Percentiles rank a stretch among this genome's conserved stretches.
Evolutionary conservation across 2,329 filamentous ascomycete species (phyloP).

Genomic region (Microcyclospora pomicola): DNA sequence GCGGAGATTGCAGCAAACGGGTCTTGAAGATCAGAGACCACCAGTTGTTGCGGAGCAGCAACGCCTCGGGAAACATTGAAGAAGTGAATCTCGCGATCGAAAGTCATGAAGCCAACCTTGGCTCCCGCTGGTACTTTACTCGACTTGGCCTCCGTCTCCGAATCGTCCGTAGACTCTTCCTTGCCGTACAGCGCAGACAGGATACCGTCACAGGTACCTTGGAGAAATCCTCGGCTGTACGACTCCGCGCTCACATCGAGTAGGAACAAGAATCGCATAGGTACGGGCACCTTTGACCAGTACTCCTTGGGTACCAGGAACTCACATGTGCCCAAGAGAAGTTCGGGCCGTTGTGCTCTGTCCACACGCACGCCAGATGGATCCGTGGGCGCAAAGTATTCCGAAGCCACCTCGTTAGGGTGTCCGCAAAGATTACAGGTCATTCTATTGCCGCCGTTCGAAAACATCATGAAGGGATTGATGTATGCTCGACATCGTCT

Average conservation of each 20-base stretch:
- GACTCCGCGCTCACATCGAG: conserved; percentile 90
- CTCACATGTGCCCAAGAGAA: conserved; percentile 85
- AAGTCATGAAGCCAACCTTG: conserved; percentile 90
- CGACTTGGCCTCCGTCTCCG: conserved; percentile 33
- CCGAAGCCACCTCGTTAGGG: conserved; percentile 80
- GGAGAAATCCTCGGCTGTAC: conserved; percentile 77
- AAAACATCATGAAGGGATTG: conserved; percentile 98
- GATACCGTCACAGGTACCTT: conserved; percentile 83
- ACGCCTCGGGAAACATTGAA: conserved; percentile 78
- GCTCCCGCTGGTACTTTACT: conserved; percentile 57
- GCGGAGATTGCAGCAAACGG: conserved; percentile 77
- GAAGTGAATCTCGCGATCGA: conserved; percentile 93
- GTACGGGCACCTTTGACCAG: conserved; percentile 88
- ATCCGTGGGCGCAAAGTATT: conserved; percentile 88
- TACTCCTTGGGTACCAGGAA: conserved; percentile 97
- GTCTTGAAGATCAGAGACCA: conserved; percentile 95
- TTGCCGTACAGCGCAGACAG: conserved; percentile 69
- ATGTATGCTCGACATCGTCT: conserved; percentile 90
- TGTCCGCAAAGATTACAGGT: conserved; percentile 98
- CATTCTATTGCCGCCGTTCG: conserved; percentile 85
- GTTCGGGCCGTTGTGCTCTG: conserved; percentile 73
- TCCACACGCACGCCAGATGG: conserved; percentile 78
- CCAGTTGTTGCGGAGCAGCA: conserved; percentile 90
- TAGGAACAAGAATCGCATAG: conserved; percentile 75
- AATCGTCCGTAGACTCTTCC: conserved; percentile 36